A percentile compares a stretch with the other conserved stretches of the same genome.
phyloP scores from a whole-genome alignment of 148 eudicot species.

The Chenopodium quinoa region DNA sequence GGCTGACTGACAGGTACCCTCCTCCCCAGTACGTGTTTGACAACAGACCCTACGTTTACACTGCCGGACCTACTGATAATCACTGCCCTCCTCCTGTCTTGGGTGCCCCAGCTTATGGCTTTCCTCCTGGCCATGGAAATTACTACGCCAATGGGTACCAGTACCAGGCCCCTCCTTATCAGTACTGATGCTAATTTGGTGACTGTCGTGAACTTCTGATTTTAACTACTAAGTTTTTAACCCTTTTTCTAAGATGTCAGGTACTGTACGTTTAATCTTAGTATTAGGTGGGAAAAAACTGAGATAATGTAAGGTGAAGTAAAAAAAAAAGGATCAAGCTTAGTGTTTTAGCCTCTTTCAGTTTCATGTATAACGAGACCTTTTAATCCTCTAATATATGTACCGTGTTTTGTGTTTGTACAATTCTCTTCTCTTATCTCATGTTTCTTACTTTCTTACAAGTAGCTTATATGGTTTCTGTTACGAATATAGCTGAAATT shows the following conservation, averaged over 20 bases:
- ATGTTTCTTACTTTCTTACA: background rate
- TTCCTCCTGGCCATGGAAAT: slow-evolving; percentile 70
- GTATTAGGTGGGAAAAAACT: slow-evolving; percentile 32
- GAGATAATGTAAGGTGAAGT: slow-evolving; percentile 22
- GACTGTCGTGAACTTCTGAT: slow-evolving; percentile 34
- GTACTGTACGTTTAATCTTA: slow-evolving; percentile 46
- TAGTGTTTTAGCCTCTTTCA: slow-evolving; percentile 40
- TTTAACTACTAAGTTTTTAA: slow-evolving; percentile 81
- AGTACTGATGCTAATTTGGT: slow-evolving; percentile 47
- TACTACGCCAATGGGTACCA: slow-evolving; percentile 82
- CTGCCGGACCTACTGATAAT: slow-evolving; percentile 53
- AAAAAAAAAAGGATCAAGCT: background rate
- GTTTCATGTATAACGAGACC: slow-evolving; percentile 60
- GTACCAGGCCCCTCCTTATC: slow-evolving; percentile 81
- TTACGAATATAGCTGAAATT: background rate
- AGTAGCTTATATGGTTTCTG: background rate
- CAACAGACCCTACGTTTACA: slow-evolving; percentile 69
- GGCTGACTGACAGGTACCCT: slow-evolving; percentile 67
- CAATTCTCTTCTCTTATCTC: slow-evolving; percentile 6
- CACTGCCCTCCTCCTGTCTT: slow-evolving; percentile 52
- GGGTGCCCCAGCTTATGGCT: slow-evolving; percentile 56
- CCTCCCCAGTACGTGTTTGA: slow-evolving; percentile 73
- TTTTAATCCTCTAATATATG: slow-evolving; percentile 59
- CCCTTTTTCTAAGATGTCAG: slow-evolving; percentile 55
- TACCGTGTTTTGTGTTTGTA: slow-evolving; percentile 41